Percentiles rank a stretch among this genome's conserved stretches.
These are phyloP conservation scores for Talaromyces sp. DNA, from an alignment of 2,329 filamentous ascomycete species.

Conservation along the genomic window DNA sequence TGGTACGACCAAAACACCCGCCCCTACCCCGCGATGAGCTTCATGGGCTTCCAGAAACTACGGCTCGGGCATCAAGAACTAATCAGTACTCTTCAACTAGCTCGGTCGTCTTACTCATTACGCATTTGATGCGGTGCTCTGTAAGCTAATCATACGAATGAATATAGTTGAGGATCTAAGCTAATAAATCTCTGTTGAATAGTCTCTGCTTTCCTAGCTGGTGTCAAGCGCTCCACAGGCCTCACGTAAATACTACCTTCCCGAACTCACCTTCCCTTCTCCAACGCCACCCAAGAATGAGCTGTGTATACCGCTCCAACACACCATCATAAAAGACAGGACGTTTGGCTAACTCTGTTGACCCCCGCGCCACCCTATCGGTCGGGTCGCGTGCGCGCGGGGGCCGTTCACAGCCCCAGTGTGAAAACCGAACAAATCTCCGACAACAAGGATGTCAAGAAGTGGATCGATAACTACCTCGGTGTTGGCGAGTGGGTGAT, in stretches of 20 bases:
- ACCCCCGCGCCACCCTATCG: constrained; percentile 30
- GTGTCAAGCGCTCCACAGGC: constrained; percentile 95
- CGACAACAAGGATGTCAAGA: constrained; percentile 79
- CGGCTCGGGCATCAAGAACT: background rate
- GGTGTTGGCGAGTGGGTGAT: constrained; percentile 97
- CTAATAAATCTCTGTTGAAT: constrained; percentile 13
- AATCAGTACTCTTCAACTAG: constrained; percentile 12
- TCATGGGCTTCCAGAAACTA: background rate
- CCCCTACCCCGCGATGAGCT: background rate
- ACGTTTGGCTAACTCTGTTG: constrained; percentile 29
- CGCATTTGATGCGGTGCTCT: constrained; percentile 31
- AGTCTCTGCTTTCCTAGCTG: constrained; percentile 96
- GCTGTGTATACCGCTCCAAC: background rate
- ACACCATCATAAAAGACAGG: background rate
- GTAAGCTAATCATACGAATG: constrained; percentile 14
- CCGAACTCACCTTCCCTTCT: constrained; percentile 15
- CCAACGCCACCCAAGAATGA: background rate
- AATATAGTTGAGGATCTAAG: background rate
- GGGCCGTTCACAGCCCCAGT: constrained; percentile 59
- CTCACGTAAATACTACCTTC: constrained; percentile 76
- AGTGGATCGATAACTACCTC: constrained; percentile 91
- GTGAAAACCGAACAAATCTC: constrained; percentile 83
- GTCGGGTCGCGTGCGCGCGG: constrained; percentile 35
- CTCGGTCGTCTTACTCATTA: constrained; percentile 31
- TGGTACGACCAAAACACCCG: constrained; percentile 16